phyloP scores from a whole-genome alignment of 192 early-diverging fungal species.

The Coemansia sp. region DNA sequence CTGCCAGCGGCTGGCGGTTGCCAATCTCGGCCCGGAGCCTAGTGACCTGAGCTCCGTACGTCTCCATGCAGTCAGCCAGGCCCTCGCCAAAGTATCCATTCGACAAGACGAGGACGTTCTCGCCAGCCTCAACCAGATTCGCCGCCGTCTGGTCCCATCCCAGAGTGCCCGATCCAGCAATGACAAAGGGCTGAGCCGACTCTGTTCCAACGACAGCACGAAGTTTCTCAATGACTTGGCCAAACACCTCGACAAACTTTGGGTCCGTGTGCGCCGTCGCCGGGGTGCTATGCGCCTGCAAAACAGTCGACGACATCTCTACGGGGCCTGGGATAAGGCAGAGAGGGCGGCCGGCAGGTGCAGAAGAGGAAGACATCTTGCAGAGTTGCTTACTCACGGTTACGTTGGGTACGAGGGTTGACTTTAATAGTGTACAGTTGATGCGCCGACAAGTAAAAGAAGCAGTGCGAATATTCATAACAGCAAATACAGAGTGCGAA shows the following conservation, averaged over 20 bases:
- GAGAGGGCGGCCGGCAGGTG: conserved; percentile 60
- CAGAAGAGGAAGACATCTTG: conserved; percentile 4
- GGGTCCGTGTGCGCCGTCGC: conserved; percentile 93
- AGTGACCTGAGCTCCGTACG: conserved; percentile 87
- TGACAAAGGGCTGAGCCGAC: conserved; percentile 86
- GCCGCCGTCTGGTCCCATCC: conserved; percentile 95
- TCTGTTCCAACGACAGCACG: conserved; percentile 77
- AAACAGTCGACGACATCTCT: conserved; percentile 88
- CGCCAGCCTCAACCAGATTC: conserved; percentile 86
- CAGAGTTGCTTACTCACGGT: not conserved
- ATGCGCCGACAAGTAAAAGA: not conserved
- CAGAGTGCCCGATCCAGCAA: conserved; percentile 95
- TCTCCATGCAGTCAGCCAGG: conserved; percentile 85
- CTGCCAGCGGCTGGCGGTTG: conserved; percentile 62
- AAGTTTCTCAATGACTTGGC: conserved; percentile 80
- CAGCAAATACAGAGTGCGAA: not conserved
- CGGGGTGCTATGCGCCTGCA: conserved; percentile 80
- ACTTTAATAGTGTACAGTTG: conserved; percentile 4
- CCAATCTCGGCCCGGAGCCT: conserved; percentile 69
- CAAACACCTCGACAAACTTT: conserved; percentile 82
- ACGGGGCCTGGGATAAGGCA: conserved; percentile 98
- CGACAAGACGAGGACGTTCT: conserved; percentile 83
- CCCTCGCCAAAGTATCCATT: conserved; percentile 97
- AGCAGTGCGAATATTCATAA: conserved; percentile 7
- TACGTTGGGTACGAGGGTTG: not conserved